phyloP scores from a whole-genome alignment of 2,329 filamentous ascomycete species.

The Chlorencoelia australis region DNA sequence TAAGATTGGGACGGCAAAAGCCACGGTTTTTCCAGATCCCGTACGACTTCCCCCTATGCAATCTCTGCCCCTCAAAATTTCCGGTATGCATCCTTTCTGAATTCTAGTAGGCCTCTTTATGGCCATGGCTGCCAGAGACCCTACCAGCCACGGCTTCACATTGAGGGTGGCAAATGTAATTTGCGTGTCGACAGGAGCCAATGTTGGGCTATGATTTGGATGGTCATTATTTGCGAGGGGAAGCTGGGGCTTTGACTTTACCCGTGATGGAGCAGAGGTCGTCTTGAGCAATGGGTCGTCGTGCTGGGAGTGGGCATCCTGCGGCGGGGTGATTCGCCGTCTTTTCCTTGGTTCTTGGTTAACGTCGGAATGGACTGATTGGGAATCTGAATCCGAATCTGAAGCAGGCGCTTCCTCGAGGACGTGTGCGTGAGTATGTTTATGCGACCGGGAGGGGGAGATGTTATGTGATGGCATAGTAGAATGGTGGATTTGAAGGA shows the following conservation, averaged over 20 bases:
- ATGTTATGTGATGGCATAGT: no score
- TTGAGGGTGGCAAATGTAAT: conserved; percentile 62
- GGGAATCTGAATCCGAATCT: conserved; percentile 23
- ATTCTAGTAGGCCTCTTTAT: conserved; percentile 87
- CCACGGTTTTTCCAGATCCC: conserved; percentile 94
- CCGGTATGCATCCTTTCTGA: conserved; percentile 85
- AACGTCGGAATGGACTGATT: no score
- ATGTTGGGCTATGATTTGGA: conserved; percentile 25
- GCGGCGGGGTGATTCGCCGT: conserved; percentile 19
- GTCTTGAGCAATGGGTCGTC: conserved; percentile 11
- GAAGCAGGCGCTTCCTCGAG: no score
- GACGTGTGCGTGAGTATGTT: no score
- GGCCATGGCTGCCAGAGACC: conserved; percentile 65
- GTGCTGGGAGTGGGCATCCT: conserved; percentile 11
- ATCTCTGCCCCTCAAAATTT: conserved; percentile 82
- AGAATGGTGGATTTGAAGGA: no score
- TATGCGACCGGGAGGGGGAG: no score
- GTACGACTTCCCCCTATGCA: conserved; percentile 93
- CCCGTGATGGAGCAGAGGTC: conserved; percentile 23
- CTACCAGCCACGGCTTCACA: conserved; percentile 79
- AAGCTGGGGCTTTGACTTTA: conserved; percentile 14
- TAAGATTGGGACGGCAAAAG: conserved; percentile 88
- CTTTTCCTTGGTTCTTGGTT: conserved; percentile 24
- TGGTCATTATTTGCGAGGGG: conserved; percentile 1
- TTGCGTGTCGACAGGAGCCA: conserved; percentile 45